Evolutionary conservation across 1,284 basidiomycete species (phyloP).

Genomic region (Rhodotorula mucilaginosa): DNA sequence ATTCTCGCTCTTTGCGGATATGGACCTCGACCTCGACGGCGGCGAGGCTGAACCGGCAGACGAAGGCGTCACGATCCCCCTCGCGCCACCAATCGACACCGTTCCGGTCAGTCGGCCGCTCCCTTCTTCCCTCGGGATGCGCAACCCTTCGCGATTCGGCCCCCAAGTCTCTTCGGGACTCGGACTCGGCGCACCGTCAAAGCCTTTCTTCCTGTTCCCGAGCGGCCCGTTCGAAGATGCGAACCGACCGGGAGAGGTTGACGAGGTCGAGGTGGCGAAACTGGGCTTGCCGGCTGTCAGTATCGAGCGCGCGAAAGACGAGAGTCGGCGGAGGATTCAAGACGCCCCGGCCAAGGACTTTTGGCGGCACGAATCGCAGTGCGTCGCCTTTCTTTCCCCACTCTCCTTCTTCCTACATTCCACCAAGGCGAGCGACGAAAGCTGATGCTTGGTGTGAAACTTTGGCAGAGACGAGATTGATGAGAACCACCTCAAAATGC

Average conservation of each 20-base stretch:
- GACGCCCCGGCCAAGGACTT: conserved; percentile 17
- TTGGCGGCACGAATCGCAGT: conserved; percentile 29
- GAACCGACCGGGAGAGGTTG: background rate
- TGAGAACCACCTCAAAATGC: conserved; percentile 28
- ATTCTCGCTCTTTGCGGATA: conserved; percentile 35
- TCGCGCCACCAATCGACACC: conserved; percentile 1
- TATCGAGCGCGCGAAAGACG: background rate
- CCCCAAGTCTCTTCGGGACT: background rate
- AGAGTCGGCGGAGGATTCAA: background rate
- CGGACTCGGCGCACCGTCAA: conserved; percentile 3
- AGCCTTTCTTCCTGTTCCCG: conserved; percentile 31
- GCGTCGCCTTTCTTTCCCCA: conserved; percentile 5
- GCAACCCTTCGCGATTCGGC: background rate
- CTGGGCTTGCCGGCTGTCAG: conserved; percentile 5
- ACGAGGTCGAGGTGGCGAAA: conserved; percentile 1
- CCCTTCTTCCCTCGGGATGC: background rate
- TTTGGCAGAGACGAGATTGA: conserved; percentile 37
- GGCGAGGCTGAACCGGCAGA: conserved; percentile 10
- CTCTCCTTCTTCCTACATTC: background rate
- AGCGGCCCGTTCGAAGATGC: conserved; percentile 11
- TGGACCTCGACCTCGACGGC: conserved; percentile 38
- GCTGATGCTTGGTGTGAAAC: background rate
- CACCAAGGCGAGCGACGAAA: background rate
- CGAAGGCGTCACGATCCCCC: background rate
- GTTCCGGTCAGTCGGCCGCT: background rate